These are phyloP conservation scores for Gentiana straminea DNA, from an alignment of 257 asterid genomes.

Conservation along the genomic window DNA sequence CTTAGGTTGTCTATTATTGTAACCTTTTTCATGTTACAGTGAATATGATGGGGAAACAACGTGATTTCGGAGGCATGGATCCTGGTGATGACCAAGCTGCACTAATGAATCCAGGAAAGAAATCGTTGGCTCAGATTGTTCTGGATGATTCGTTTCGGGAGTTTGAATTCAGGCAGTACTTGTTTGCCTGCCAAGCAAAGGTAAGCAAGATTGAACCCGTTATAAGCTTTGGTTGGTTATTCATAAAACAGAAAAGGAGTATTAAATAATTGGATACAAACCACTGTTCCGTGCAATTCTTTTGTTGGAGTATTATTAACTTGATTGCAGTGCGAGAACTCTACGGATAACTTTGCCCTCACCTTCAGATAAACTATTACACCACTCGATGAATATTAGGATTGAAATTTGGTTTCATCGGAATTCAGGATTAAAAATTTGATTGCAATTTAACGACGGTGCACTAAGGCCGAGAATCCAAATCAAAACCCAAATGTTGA, in stretches of 20 bases:
- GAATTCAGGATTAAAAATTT: no score
- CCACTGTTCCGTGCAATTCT: no score
- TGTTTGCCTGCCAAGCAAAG: constrained; percentile 97
- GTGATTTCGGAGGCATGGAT: constrained; percentile 92
- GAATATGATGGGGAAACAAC: constrained; percentile 52
- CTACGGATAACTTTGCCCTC: background rate
- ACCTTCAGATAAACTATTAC: background rate
- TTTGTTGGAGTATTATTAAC: background rate
- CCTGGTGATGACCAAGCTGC: constrained; percentile 84
- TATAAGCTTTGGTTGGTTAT: constrained; percentile 20
- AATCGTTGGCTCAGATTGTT: constrained; percentile 68
- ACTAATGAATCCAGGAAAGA: constrained; percentile 67
- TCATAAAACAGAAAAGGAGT: background rate
- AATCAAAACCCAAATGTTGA: no score
- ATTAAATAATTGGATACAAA: no score
- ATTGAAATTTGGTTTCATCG: background rate
- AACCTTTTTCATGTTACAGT: constrained; percentile 33
- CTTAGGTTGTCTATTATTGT: background rate
- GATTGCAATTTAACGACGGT: no score
- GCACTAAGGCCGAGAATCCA: no score
- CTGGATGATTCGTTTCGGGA: constrained; percentile 92
- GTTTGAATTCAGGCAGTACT: constrained; percentile 95
- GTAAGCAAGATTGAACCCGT: constrained; percentile 32
- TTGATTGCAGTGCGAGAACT: background rate
- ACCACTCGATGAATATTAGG: background rate